Percentiles rank a stretch among this genome's conserved stretches.
phyloP scores from a whole-genome alignment of 169 alveolate genomes.

The Babesia bigemina region DNA sequence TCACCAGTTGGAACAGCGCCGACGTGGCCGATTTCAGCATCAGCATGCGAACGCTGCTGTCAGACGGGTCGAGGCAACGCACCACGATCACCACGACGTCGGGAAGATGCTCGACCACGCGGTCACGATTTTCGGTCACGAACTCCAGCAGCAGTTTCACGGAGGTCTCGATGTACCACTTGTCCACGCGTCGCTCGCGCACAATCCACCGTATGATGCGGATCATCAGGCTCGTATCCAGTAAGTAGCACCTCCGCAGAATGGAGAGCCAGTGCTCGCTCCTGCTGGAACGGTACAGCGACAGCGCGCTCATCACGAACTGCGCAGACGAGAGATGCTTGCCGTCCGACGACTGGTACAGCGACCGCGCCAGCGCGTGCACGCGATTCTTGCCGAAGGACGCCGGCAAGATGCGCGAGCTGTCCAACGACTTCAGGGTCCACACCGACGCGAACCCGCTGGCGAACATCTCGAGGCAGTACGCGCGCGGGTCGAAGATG shows the following conservation, averaged over 20 bases:
- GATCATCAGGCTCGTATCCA: conserved; percentile 35
- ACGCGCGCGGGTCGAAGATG: conserved; percentile 23
- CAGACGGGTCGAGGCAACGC: conserved; percentile 61
- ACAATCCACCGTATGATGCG: conserved; percentile 67
- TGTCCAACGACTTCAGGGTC: conserved; percentile 24
- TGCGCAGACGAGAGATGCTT: conserved; percentile 16
- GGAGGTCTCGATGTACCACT: conserved; percentile 36
- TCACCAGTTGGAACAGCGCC: conserved; percentile 72
- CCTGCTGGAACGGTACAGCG: conserved; percentile 29
- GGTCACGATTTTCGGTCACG: conserved; percentile 26
- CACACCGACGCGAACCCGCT: conserved; percentile 58
- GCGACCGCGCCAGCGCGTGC: conserved; percentile 13
- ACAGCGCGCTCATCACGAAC: conserved; percentile 36
- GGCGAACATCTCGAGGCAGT: conserved; percentile 47
- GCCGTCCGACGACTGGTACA: conserved; percentile 22
- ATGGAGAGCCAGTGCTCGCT: conserved; percentile 47
- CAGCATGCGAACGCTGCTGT: conserved; percentile 42
- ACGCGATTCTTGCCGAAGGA: conserved; percentile 13
- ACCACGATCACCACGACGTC: conserved; percentile 60
- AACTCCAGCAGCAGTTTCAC: conserved; percentile 45
- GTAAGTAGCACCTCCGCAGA: conserved; percentile 32
- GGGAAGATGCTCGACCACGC: conserved; percentile 41
- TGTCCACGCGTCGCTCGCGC: conserved; percentile 51
- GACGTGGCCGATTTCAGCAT: conserved; percentile 73
- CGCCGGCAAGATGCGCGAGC: background rate